phyloP scores from a whole-genome alignment of 176 grass and related monocot genomes.

The Puccinellia tenuiflora region DNA sequence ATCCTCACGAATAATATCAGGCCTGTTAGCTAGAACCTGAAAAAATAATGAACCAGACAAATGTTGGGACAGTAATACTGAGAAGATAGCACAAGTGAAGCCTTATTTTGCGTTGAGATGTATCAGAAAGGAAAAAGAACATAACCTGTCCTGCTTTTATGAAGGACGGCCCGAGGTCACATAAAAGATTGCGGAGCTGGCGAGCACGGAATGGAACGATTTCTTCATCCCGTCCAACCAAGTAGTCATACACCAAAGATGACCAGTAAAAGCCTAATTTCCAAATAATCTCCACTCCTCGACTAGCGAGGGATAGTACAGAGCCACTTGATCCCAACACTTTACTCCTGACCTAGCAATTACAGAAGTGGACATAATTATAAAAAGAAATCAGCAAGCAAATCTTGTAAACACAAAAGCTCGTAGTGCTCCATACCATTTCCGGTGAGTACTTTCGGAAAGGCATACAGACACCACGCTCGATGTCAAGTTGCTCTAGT shows the following conservation, averaged over 20 bases:
- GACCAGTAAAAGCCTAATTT: conserved; percentile 95
- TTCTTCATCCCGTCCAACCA: conserved; percentile 89
- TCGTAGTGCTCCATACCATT: conserved; percentile 37
- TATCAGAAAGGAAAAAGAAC: not conserved
- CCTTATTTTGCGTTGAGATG: not conserved
- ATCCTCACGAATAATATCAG: conserved; percentile 97
- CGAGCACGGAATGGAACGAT: conserved; percentile 90
- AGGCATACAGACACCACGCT: conserved; percentile 88
- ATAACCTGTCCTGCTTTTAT: conserved; percentile 98
- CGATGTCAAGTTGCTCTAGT: conserved; percentile 94
- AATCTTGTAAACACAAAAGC: not conserved
- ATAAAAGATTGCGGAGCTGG: conserved; percentile 90
- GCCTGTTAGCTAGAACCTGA: conserved; percentile 94
- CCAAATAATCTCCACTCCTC: conserved; percentile 90
- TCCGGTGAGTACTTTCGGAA: conserved; percentile 85
- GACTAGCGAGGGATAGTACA: conserved; percentile 65
- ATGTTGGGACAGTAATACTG: not conserved
- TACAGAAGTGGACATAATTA: conserved; percentile 9
- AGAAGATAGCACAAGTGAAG: not conserved
- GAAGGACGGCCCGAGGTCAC: conserved; percentile 94
- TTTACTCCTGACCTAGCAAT: conserved; percentile 81
- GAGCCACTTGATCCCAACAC: conserved; percentile 93
- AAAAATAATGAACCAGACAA: conserved; percentile 2
- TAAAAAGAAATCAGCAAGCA: not conserved
- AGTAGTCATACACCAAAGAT: conserved; percentile 69